Base-by-base conservation (phyloP, 2,329 filamentous ascomycete genomes). In the Dactylellina haptotyla region DNA sequence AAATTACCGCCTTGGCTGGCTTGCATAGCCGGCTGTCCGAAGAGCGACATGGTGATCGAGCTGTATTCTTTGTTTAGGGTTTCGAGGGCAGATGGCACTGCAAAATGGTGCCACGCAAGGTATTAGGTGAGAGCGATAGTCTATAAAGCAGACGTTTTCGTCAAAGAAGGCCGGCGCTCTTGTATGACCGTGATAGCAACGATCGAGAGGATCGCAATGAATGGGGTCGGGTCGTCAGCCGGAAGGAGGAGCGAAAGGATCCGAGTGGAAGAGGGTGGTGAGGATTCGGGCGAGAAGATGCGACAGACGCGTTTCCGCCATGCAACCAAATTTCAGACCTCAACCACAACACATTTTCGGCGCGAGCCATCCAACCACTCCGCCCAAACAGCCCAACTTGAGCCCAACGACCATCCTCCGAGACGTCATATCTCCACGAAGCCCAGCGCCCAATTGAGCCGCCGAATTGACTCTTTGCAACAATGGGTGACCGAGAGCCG, bases 1-100 rank as follows among this genome's bases (percentile, higher is more conserved):
- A 67, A 73, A 25, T 61, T 58, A 18, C 66, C 54, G 10, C 73
- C 61, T 28, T 66, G 61, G 50, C 75, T 72, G n/a, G 74, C 61
- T 48, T 75, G 73, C 57, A 64, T 63, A 8, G 48, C 30, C 37
- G 65, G 18, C 50, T 66, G 72, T 14, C 72, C 72, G 46, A 75
- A 75, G 30, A 75, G 50, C 54, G 65, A 64, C 58, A 66, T 64
- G 28, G 20, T 30, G 48, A 37, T 78, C 46, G 79, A 79, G 18
- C 23, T 56, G 37, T 37, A 43, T 64, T 61, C 56, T n/a, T 53
- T 25, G 18, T 51, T 9, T 14, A 28, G 20, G 16, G 20, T 23
- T 26, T n/a, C 14, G 18, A 20, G 18, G 4, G n/a, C 18, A 23
- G 16, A 23, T 37, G 14, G 26, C 2, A 8, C 23, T 30, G 25